Conservation (phyloP, 306 rosid genomes). For the Crotalaria pallida region DNA sequence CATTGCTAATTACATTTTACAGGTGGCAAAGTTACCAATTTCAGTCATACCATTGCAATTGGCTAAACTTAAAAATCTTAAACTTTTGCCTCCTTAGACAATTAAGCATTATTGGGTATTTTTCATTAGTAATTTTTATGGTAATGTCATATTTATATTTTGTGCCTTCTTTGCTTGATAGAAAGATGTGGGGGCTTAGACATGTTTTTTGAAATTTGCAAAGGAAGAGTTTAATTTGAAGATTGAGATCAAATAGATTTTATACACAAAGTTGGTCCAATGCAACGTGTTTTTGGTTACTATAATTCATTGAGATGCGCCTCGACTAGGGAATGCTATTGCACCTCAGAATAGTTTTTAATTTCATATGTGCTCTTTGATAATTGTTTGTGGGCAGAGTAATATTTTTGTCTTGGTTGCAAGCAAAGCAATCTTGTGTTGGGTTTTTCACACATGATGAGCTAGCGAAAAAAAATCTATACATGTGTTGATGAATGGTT, state of each 20-base stretch:
- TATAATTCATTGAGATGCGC: slow-evolving; percentile 46
- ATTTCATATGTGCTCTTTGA: slow-evolving; percentile 14
- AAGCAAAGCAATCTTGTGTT: slow-evolving; percentile 21
- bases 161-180: background rate
- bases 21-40: background rate
- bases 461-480: background rate
- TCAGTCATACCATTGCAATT: background rate
- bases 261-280: slow-evolving; percentile 41
- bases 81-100: background rate
- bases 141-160: background rate
- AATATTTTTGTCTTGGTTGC: slow-evolving; percentile 9
- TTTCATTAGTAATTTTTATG: slow-evolving; percentile 20
- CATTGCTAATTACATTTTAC: background rate
- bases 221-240: slow-evolving; percentile 5
- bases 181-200: slow-evolving; percentile 22
- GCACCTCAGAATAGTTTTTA: slow-evolving; percentile 10
- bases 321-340: slow-evolving; percentile 48
- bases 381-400: slow-evolving; percentile 23
- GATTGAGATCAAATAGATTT: slow-evolving; percentile 14
- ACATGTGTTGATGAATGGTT: background rate
- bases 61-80: background rate
- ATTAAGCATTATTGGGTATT: background rate
- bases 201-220: slow-evolving; percentile 13
- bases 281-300: slow-evolving; percentile 33
- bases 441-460: slow-evolving; percentile 10